phyloP scores from a whole-genome alignment of 768 basidiomycete genomes.

The Mycena polygramma region DNA sequence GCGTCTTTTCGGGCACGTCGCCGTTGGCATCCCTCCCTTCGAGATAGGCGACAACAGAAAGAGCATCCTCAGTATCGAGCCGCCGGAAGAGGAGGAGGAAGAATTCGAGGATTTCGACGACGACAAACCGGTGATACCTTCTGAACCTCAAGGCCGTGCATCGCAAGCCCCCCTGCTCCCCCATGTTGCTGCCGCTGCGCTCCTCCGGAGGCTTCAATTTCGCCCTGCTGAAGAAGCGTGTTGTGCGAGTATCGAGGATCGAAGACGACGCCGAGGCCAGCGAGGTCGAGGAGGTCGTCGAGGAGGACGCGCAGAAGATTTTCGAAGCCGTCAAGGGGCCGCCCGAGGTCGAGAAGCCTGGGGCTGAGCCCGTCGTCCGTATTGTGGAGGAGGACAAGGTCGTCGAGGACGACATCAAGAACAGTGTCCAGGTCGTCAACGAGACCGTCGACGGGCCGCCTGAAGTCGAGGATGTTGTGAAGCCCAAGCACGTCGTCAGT shows the following conservation, averaged over 20 bases:
- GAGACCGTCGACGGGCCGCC: too few species aligned
- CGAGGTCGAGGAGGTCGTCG: background rate
- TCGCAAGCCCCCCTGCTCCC: background rate
- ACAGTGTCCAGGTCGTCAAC: too few species aligned
- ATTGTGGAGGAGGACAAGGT: too few species aligned
- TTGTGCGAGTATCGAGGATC: conserved; percentile 5
- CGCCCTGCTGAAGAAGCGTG: background rate
- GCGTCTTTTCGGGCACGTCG: too few species aligned
- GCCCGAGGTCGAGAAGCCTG: too few species aligned
- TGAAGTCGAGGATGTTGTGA: background rate
- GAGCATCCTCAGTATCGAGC: too few species aligned
- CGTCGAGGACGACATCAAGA: background rate
- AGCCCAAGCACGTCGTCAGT: background rate
- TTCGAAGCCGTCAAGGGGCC: background rate
- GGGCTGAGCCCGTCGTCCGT: too few species aligned
- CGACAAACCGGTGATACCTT: too few species aligned
- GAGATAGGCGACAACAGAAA: too few species aligned
- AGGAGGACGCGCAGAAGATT: background rate
- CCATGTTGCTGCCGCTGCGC: background rate
- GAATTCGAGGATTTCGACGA: too few species aligned
- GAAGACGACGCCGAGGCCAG: background rate
- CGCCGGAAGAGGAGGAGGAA: too few species aligned
- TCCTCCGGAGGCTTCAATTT: background rate
- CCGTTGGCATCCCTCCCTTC: too few species aligned
- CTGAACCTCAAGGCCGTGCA: background rate